Base-by-base conservation (phyloP, 2,329 filamentous ascomycete species). In the Balansia obtecta region DNA sequence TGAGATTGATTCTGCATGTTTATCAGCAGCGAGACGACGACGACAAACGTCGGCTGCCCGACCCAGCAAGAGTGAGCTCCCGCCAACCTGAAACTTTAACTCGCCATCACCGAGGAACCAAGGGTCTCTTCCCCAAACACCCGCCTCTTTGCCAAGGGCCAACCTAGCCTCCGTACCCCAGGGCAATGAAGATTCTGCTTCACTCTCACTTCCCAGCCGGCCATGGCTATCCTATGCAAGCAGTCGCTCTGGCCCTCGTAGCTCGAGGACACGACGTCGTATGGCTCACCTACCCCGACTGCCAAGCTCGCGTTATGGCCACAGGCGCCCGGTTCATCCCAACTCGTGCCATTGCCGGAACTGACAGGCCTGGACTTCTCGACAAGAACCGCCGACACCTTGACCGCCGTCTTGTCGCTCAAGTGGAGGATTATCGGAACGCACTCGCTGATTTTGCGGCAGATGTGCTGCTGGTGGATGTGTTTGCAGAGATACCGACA, bases 191-290 rank as follows among this genome's bases (percentile, higher is more conserved):
- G 45, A 57, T 70, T 45, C 60, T 70, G 11, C 57, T 69, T 8
- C 61, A 68, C 48, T 70, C 67, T 9, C 66, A 67, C 49, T 68
- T 68, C 41, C 67, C 66, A 10, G 65, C 64, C 0, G 67, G 66
- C 39, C 67, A 70, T 57, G 61, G 64, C 22, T 63, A 66, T 34
- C 68, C 68, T 13, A 68, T 68, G 63, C 66, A 68, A 49, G 65
- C 68, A 5, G 59, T 69, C 4, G 65, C 66, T 45, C 59, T 62
- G 50, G 63, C 66, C 45, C 65, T 70, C 20, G 57, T 68, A 33
- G 58, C 57, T 22, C 63, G 62, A 33, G 66, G 66, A 51, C 68
- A 70, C 53, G 55, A 65, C 7, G 66, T 69, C 44, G 52, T 64
- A 11, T 71, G 68, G 68, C 59, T 68, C 34, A 65, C 66, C 1